Conservation (phyloP, 2,329 filamentous ascomycete genomes). For the Lecanicillium sp. region DNA sequence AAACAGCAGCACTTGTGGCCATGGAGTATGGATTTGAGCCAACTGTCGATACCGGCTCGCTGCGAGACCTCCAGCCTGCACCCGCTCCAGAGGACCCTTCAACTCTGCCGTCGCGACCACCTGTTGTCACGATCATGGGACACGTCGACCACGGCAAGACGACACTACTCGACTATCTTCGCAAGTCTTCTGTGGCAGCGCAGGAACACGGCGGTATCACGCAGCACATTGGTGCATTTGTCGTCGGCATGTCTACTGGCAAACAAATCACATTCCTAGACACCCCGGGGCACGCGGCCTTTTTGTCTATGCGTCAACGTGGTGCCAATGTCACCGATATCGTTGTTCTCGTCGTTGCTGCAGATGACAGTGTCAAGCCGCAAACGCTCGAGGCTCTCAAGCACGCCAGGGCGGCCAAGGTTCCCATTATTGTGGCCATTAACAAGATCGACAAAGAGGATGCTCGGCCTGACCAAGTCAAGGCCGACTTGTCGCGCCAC, state of each 20-base stretch:
- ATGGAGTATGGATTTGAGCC: slow-evolving; percentile 92
- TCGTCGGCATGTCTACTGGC: slow-evolving; percentile 77
- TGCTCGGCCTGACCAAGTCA: slow-evolving; percentile 74
- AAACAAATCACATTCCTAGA: slow-evolving; percentile 95
- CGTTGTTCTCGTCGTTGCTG: slow-evolving; percentile 89
- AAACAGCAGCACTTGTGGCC: slow-evolving; percentile 84
- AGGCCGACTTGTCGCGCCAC: slow-evolving; percentile 75
- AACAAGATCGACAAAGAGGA: slow-evolving; percentile 94
- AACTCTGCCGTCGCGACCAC: slow-evolving; percentile 66
- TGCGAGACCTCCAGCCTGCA: slow-evolving; percentile 64
- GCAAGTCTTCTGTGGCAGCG: slow-evolving; percentile 86
- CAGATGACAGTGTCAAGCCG: slow-evolving; percentile 95
- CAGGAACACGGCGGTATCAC: slow-evolving; percentile 95
- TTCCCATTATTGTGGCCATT: slow-evolving; percentile 95
- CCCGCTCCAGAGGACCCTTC: slow-evolving; percentile 64
- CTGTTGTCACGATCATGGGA: slow-evolving; percentile 98
- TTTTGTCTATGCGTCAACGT: slow-evolving; percentile 90
- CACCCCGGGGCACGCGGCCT: slow-evolving; percentile 92
- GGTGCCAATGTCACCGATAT: slow-evolving; percentile 97
- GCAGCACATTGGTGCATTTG: slow-evolving; percentile 97
- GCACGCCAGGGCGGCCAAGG: slow-evolving; percentile 78
- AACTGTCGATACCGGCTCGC: slow-evolving; percentile 60
- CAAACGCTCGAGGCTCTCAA: slow-evolving; percentile 96
- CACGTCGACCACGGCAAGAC: slow-evolving; percentile 99
- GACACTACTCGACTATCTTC: slow-evolving; percentile 86